phyloP scores from a whole-genome alignment of 1,284 basidiomycete genomes.

The Termitomyces sp. region DNA sequence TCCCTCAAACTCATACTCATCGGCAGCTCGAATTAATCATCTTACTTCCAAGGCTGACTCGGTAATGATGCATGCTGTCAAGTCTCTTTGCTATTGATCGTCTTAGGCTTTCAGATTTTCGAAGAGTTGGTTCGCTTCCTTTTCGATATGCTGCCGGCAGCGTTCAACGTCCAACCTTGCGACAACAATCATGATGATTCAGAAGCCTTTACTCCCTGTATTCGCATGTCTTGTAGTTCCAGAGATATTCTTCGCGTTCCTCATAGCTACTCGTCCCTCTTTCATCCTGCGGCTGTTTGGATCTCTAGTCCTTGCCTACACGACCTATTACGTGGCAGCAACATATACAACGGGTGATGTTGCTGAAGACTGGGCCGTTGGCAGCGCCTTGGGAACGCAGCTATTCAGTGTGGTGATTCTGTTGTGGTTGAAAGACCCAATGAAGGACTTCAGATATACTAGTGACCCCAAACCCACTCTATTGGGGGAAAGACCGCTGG shows the following conservation, averaged over 20 bases:
- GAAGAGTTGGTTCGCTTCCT: neutral
- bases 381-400: neutral
- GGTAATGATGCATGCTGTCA: too few species aligned
- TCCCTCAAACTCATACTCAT: too few species aligned
- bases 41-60: neutral
- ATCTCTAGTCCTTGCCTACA: constrained; percentile 1
- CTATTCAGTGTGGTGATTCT: constrained; percentile 3
- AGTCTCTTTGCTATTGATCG: neutral
- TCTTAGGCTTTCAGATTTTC: neutral
- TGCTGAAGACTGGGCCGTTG: constrained; percentile 1
- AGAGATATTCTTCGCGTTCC: constrained; percentile 4
- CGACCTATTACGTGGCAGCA: constrained; percentile 1
- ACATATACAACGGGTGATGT: constrained; percentile 4
- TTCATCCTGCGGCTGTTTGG: constrained; percentile 1
- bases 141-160: neutral
- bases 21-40: too few species aligned
- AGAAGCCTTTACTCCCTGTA: constrained; percentile 2
- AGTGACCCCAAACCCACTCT: neutral
- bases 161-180: neutral
- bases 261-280: constrained; percentile 5
- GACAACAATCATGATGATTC: neutral
- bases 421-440: constrained; percentile 3
- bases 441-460: constrained; percentile 6
- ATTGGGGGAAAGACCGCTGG: neutral
- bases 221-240: constrained; percentile 3